phyloP scores from a whole-genome alignment of 1,139 yeast species.

The Suhomyces taliae region DNA sequence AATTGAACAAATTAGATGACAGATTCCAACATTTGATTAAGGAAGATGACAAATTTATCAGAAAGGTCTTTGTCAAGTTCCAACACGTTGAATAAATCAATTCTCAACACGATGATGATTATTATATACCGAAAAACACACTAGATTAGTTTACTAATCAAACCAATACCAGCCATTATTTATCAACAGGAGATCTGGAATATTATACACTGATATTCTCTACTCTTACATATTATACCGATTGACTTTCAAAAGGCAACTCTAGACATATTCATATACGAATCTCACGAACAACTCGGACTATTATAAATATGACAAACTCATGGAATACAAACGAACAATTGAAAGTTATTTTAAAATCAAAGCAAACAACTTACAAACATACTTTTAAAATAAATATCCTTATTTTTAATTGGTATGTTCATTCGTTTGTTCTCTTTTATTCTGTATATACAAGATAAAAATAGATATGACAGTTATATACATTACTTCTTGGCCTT shows the following conservation, averaged over 20 bases:
- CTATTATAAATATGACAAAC: neutral
- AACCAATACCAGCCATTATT: too few species aligned
- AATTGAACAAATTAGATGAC: constrained; percentile 30
- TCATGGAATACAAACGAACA: neutral
- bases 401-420: neutral
- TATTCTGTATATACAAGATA: constrained; percentile 13
- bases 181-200: too few species aligned
- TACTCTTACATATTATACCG: too few species aligned
- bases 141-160: too few species aligned
- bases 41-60: constrained; percentile 33
- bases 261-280: too few species aligned
- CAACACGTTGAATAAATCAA: constrained; percentile 8
- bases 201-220: too few species aligned
- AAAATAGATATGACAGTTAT: constrained; percentile 12
- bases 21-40: constrained; percentile 26
- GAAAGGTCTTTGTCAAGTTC: constrained; percentile 31
- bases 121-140: too few species aligned
- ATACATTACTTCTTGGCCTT: constrained; percentile 17
- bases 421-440: neutral
- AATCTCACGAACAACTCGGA: too few species aligned
- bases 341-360: too few species aligned
- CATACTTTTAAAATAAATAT: too few species aligned
- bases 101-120: neutral
- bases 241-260: too few species aligned
- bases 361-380: too few species aligned